A percentile compares a stretch with the other conserved stretches of the same genome.
Conservation (phyloP, 2,329 filamentous ascomycete species). For the Orbilia oligospora region DNA sequence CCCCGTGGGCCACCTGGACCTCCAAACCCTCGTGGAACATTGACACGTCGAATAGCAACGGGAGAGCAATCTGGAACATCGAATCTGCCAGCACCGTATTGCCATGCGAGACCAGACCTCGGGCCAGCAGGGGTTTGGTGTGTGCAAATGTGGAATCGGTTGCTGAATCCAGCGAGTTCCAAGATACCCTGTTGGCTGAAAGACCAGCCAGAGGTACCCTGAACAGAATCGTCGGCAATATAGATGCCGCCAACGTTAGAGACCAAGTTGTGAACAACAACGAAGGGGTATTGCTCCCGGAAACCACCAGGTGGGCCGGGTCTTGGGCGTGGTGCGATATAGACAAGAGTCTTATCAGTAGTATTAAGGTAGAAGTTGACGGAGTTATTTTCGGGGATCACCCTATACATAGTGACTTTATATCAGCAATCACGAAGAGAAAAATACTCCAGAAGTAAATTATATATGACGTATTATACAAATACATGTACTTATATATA, state of each 20-base stretch:
- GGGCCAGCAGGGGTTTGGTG: conserved; percentile 34
- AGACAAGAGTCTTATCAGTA: conserved; percentile 38
- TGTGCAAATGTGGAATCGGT: conserved; percentile 36
- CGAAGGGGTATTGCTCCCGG: conserved; percentile 27
- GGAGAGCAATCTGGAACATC: conserved; percentile 34
- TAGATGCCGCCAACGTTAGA: conserved; percentile 42
- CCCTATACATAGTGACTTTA: not conserved
- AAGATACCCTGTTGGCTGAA: conserved; percentile 29
- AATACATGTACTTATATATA: too few relatives aligned
- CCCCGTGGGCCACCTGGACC: conserved; percentile 9
- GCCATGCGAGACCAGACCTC: conserved; percentile 32
- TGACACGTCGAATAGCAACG: conserved; percentile 12
- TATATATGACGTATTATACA: too few relatives aligned
- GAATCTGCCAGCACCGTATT: conserved; percentile 18
- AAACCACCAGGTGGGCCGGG: conserved; percentile 13
- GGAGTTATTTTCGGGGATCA: not conserved
- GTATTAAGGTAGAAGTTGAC: conserved; percentile 33
- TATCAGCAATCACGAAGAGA: not conserved
- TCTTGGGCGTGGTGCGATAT: conserved; percentile 20
- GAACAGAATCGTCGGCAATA: conserved; percentile 8
- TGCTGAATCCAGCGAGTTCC: conserved; percentile 23
- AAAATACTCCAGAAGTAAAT: too few relatives aligned
- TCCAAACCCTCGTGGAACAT: not conserved
- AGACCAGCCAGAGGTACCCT: conserved; percentile 21
- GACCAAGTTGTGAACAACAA: conserved; percentile 20